A percentile compares a stretch with the other conserved stretches of the same genome.
Evolutionary conservation across 2,329 filamentous ascomycete species (phyloP).

Genomic region (Botryotinia narcissicola): DNA sequence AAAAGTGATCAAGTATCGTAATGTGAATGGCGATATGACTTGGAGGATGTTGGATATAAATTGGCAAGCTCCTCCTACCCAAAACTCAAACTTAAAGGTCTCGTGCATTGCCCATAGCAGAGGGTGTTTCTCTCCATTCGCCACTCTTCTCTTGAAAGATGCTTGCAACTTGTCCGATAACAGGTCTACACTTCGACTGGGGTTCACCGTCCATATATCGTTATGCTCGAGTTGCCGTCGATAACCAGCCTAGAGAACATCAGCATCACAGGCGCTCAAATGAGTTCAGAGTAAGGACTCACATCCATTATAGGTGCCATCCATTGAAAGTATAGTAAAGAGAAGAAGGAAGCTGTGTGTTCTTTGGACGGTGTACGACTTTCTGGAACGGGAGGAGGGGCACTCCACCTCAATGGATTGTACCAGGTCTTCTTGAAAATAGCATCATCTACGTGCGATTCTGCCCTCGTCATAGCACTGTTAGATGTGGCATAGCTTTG

Average conservation of each 20-base stretch:
- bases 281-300: conserved; percentile 37
- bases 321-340: conserved; percentile 81
- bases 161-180: conserved; percentile 64
- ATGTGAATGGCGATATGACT: conserved; percentile 78
- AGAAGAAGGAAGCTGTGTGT: conserved; percentile 70
- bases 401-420: conserved; percentile 62
- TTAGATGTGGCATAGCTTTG: conserved; percentile 55
- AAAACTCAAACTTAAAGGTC: conserved; percentile 80
- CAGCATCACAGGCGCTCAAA: conserved; percentile 23
- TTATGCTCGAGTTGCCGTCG: conserved; percentile 76
- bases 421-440: conserved; percentile 55
- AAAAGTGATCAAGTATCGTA: conserved; percentile 84
- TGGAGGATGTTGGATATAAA: conserved; percentile 71
- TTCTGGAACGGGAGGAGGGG: conserved; percentile 54
- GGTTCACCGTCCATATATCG: conserved; percentile 89
- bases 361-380: conserved; percentile 61
- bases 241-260: conserved; percentile 67
- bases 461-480: conserved; percentile 48
- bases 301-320: conserved; percentile 83
- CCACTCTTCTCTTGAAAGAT: conserved; percentile 67
- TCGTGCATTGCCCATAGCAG: conserved; percentile 81
- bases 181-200: conserved; percentile 67
- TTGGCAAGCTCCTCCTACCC: conserved; percentile 76
- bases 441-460: conserved; percentile 35
- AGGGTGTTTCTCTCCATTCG: conserved; percentile 67